phyloP scores from a whole-genome alignment of 228 moss, liverwort and hornwort species.

The Sphagnum magellanicum region DNA sequence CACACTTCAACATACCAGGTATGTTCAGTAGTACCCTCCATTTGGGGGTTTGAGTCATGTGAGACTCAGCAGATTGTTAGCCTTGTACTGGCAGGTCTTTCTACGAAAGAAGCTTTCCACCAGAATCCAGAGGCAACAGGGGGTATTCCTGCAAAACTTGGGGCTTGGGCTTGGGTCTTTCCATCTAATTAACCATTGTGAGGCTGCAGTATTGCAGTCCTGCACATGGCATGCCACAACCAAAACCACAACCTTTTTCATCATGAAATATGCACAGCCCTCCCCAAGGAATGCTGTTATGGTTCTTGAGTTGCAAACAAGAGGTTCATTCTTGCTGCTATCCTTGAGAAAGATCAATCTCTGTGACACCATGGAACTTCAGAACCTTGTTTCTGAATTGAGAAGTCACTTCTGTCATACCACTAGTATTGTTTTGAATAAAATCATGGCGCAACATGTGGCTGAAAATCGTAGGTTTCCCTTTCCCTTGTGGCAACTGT shows the following conservation, averaged over 20 bases:
- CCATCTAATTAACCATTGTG: conserved; percentile 9
- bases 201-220: conserved; percentile 11
- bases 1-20: conserved; percentile 4
- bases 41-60: not conserved
- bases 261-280: not conserved
- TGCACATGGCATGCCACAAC: conserved; percentile 9
- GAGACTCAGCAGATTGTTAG: conserved; percentile 3
- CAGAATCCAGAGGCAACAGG: conserved; percentile 5
- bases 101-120: conserved; percentile 4
- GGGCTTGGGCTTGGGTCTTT: not conserved
- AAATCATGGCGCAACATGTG: too few relatives aligned
- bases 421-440: too few relatives aligned
- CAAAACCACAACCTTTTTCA: conserved; percentile 6
- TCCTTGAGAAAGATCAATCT: not conserved
- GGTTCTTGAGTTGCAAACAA: not conserved
- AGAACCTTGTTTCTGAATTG: not conserved
- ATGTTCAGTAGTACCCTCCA: not conserved
- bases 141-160: conserved; percentile 2
- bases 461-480: too few relatives aligned
- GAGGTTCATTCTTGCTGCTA: not conserved
- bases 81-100: conserved; percentile 8
- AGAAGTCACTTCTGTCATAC: too few relatives aligned
- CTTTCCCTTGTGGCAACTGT: too few relatives aligned
- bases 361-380: not conserved
- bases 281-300: not conserved